Conservation (phyloP, 495 filamentous ascomycete species). For the Aspergillus asperescens region DNA sequence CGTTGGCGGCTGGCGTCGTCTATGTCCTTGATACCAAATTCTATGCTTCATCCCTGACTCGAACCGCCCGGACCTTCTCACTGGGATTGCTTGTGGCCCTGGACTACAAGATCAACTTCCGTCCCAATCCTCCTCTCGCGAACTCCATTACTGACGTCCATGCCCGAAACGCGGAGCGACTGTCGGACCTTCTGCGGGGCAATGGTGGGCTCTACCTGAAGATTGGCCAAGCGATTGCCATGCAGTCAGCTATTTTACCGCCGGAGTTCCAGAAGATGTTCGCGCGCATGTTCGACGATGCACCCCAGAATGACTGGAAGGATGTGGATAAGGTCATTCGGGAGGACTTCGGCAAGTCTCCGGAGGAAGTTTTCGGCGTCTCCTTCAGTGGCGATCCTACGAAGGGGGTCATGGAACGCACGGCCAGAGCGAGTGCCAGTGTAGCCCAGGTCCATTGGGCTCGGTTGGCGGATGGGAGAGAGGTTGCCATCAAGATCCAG, state of each 20-base stretch:
- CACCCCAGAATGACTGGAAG: constrained; percentile 86
- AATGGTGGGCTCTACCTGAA: constrained; percentile 97
- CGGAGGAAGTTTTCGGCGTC: constrained; percentile 85
- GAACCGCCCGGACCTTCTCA: constrained; percentile 75
- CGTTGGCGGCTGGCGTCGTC: constrained; percentile 50
- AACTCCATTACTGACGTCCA: constrained; percentile 69
- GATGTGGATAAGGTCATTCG: constrained; percentile 81
- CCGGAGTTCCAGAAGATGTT: constrained; percentile 96
- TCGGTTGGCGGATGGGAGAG: constrained; percentile 70
- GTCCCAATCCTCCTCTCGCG: constrained; percentile 63
- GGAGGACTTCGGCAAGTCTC: constrained; percentile 78
- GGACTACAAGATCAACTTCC: constrained; percentile 97
- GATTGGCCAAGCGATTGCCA: constrained; percentile 96
- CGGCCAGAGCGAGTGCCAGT: constrained; percentile 79
- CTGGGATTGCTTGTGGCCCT: constrained; percentile 74
- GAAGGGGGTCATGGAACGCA: constrained; percentile 83
- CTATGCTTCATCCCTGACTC: constrained; percentile 71
- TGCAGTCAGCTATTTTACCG: constrained; percentile 91
- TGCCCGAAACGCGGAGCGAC: constrained; percentile 69
- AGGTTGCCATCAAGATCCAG: constrained; percentile 94
- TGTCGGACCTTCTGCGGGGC: constrained; percentile 69
- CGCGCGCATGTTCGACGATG: constrained; percentile 93
- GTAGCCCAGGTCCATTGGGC: constrained; percentile 98
- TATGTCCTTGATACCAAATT: constrained; percentile 66
- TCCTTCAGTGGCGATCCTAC: constrained; percentile 62